A percentile compares a stretch with the other conserved stretches of the same genome.
Evolutionary conservation across 169 alveolate species (phyloP).

Genomic region (Cardiosporidium cionae): DNA sequence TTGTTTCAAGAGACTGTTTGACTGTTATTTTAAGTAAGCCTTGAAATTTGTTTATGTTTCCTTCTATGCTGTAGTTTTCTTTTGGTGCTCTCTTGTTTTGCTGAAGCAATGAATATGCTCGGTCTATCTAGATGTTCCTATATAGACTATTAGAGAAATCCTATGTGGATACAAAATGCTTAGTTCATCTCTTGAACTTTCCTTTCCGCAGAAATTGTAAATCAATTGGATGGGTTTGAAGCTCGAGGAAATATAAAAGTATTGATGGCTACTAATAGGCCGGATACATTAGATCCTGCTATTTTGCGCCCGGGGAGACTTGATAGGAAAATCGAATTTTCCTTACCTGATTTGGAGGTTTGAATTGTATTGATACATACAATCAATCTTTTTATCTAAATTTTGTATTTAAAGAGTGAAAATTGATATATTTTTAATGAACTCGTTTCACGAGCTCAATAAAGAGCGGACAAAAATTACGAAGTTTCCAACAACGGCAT

Average conservation of each 20-base stretch:
- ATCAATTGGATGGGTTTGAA: slow-evolving; percentile 98
- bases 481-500: not conserved
- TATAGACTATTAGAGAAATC: no score
- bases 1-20: no score
- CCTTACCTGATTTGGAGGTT: slow-evolving; percentile 85
- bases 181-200: no score
- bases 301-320: slow-evolving; percentile 96
- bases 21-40: no score
- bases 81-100: no score
- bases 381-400: no score
- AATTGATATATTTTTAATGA: not conserved
- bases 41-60: no score
- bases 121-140: no score
- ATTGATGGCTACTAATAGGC: slow-evolving; percentile 99
- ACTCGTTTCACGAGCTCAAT: not conserved
- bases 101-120: no score
- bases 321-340: slow-evolving; percentile 96
- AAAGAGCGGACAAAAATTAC: not conserved
- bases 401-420: no score
- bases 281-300: slow-evolving; percentile 98
- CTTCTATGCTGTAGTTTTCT: no score
- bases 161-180: no score
- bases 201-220: slow-evolving; percentile 88
- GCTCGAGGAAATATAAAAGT: slow-evolving; percentile 91
- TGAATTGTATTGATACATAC: not conserved